phyloP scores from a whole-genome alignment of 805 yeast genomes.

The Ogataea nitratoaversa region DNA sequence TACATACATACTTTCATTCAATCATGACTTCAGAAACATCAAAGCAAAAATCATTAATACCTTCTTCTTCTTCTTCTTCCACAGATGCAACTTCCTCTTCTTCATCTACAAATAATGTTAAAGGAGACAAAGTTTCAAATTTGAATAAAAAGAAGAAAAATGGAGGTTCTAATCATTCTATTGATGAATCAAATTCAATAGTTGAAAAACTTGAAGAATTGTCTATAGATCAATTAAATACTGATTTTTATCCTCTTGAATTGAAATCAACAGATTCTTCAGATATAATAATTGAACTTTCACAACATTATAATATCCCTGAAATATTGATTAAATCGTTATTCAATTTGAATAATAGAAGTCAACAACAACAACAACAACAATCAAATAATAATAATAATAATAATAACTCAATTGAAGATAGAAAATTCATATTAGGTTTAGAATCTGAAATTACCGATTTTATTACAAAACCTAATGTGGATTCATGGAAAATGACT shows the following conservation, averaged over 20 bases:
- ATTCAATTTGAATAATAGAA: slow-evolving; percentile 21
- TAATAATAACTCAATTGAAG: slow-evolving; percentile 23
- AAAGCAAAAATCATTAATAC: no score
- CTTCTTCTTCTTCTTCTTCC: neutral
- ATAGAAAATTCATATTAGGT: slow-evolving; percentile 45
- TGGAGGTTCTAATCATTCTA: neutral
- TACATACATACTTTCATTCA: no score
- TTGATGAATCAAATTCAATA: neutral
- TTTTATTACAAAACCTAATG: slow-evolving; percentile 38
- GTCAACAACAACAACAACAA: neutral
- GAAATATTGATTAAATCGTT: slow-evolving; percentile 29
- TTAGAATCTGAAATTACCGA: slow-evolving; percentile 45
- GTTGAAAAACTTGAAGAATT: neutral
- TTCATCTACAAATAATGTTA: neutral
- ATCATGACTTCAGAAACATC: no score
- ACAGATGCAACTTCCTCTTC: neutral
- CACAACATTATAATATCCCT: slow-evolving; percentile 23
- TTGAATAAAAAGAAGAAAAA: neutral
- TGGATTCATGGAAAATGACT: slow-evolving; percentile 39
- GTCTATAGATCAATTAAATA: neutral
- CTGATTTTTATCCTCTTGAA: slow-evolving; percentile 15
- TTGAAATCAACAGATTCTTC: slow-evolving; percentile 9
- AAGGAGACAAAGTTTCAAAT: no score
- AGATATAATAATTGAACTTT: slow-evolving; percentile 18
- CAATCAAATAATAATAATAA: slow-evolving; percentile 10